phyloP scores from a whole-genome alignment of 208 protist species.

The Trypanosoma platydactyli region DNA sequence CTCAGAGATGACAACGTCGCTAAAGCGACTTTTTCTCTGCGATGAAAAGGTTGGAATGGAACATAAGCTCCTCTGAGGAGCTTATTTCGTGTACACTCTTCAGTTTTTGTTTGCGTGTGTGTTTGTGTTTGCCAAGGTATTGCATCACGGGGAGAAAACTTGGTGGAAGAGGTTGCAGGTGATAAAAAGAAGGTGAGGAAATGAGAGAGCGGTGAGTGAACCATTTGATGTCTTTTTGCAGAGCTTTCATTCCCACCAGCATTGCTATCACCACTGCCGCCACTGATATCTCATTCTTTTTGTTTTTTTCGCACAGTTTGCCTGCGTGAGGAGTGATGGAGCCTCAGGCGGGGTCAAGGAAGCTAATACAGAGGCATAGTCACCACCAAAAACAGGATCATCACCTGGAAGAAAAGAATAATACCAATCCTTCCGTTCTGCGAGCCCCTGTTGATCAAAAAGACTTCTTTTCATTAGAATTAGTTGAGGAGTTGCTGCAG shows the following conservation, averaged over 20 bases:
- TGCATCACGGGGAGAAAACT: neutral
- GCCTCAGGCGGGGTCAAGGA: neutral
- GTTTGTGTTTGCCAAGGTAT: neutral
- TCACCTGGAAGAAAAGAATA: neutral
- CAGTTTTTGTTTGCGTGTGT: constrained; percentile 3
- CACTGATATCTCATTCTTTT: neutral
- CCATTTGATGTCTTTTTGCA: neutral
- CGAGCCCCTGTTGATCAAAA: constrained; percentile 44
- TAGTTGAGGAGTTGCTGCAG: constrained; percentile 57
- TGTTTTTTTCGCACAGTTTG: neutral
- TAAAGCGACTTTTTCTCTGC: constrained; percentile 42
- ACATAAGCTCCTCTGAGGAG: neutral
- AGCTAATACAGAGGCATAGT: neutral
- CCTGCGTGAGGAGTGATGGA: neutral
- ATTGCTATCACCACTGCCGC: neutral
- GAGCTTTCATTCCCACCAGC: no score
- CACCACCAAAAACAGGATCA: neutral
- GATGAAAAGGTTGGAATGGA: constrained; percentile 3
- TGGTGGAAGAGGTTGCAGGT: neutral
- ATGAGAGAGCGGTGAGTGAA: neutral
- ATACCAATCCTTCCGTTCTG: constrained; percentile 26
- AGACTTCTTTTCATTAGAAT: constrained; percentile 70
- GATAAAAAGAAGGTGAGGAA: constrained; percentile 3
- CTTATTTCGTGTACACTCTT: no score
- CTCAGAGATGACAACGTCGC: constrained; percentile 23